phyloP scores from a whole-genome alignment of 768 basidiomycete genomes.

The Tricholoma matsutake region DNA sequence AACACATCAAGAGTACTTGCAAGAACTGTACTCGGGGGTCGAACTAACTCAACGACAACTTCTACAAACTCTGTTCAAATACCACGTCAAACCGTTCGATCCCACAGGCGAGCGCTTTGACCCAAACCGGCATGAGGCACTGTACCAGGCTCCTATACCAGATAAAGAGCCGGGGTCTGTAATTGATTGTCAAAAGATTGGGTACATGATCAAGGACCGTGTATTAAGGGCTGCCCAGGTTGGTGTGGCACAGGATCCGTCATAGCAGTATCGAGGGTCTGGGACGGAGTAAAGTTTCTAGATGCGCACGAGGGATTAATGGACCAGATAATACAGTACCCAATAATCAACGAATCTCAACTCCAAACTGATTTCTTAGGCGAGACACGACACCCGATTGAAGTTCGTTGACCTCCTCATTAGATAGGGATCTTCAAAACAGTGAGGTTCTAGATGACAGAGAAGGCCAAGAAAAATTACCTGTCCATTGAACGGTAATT shows the following conservation, averaged over 20 bases:
- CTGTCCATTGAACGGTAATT: constrained; percentile 98
- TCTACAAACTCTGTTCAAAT: constrained; percentile 86
- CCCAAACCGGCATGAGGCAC: constrained; percentile 92
- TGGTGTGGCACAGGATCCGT: constrained; percentile 80
- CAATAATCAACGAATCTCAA: constrained; percentile 74
- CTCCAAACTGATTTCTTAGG: constrained; percentile 62
- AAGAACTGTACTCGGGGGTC: constrained; percentile 81
- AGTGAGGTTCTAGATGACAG: not conserved
- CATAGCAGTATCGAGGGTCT: constrained; percentile 24
- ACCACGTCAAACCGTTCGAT: constrained; percentile 89
- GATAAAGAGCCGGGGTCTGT: constrained; percentile 87
- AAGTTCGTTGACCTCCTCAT: constrained; percentile 84
- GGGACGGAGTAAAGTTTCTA: constrained; percentile 8
- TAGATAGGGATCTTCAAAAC: constrained; percentile 70
- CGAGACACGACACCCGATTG: constrained; percentile 59
- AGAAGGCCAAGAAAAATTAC: constrained; percentile 33
- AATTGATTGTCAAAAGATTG: constrained; percentile 85
- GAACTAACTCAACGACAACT: constrained; percentile 89
- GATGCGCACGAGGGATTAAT: constrained; percentile 16
- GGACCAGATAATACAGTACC: constrained; percentile 18
- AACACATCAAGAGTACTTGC: constrained; percentile 53
- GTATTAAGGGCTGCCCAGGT: constrained; percentile 94
- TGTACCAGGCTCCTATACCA: constrained; percentile 91
- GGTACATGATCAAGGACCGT: constrained; percentile 93
- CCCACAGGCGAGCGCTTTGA: constrained; percentile 92